A percentile compares a stretch with the other conserved stretches of the same genome.
phyloP scores from a whole-genome alignment of 345 rosid genomes.

The Cardamine resedifolia region DNA sequence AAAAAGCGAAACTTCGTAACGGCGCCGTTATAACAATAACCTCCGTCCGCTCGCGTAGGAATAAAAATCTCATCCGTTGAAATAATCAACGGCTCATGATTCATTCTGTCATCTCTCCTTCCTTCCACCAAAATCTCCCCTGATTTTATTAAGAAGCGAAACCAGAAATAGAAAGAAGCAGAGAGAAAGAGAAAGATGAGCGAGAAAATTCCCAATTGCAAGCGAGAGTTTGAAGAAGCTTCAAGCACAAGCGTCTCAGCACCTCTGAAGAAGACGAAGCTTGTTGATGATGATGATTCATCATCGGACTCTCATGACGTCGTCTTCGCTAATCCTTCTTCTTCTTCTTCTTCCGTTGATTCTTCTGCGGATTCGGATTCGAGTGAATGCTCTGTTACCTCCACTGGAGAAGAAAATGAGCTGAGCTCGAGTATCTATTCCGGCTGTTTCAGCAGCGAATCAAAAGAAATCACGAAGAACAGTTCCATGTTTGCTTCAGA shows the following conservation, averaged over 20 bases:
- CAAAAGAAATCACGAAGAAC: conserved; percentile 43
- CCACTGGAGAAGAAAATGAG: conserved; percentile 27
- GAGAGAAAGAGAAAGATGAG: conserved; percentile 38
- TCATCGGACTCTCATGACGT: conserved; percentile 8
- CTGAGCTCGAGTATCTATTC: conserved; percentile 34
- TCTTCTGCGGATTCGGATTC: conserved; percentile 35
- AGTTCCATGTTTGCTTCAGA: conserved; percentile 35
- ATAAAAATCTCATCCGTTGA: conserved; percentile 44
- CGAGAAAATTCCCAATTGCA: conserved; percentile 39
- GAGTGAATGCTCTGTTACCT: conserved; percentile 3
- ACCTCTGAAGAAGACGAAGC: conserved; percentile 40
- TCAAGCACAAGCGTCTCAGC: conserved; percentile 37
- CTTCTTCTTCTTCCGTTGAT: conserved; percentile 9
- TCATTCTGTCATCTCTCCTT: not conserved
- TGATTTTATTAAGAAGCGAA: conserved; percentile 27
- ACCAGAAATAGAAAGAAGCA: conserved; percentile 34
- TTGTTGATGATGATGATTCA: conserved; percentile 6
- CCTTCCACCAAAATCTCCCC: conserved; percentile 20
- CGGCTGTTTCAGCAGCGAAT: conserved; percentile 44
- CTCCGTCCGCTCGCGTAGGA: conserved; percentile 28
- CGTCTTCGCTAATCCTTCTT: not conserved
- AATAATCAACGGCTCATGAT: conserved; percentile 41
- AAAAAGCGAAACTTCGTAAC: conserved; percentile 25
- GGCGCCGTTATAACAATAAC: conserved; percentile 34
- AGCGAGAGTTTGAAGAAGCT: conserved; percentile 43